These are phyloP conservation scores for Oenanthe sinensis DNA, from an alignment of 129 eudicot genomes.

Conservation along the genomic window DNA sequence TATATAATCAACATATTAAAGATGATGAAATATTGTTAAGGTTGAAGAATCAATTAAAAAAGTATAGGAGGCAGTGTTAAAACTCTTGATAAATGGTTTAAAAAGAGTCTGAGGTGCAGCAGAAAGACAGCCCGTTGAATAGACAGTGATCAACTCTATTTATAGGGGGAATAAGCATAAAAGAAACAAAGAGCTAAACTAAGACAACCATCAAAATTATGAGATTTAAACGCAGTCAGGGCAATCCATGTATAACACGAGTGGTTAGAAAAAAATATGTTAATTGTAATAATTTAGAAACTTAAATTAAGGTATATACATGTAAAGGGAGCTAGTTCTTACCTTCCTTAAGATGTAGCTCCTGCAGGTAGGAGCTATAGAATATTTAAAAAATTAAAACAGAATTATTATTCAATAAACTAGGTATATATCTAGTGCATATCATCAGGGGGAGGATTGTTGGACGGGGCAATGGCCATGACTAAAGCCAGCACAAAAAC, in stretches of 20 bases:
- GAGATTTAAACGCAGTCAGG: conserved; percentile 3
- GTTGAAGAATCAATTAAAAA: too few species aligned
- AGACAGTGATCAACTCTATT: conserved; percentile 7
- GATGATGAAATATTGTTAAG: neutral
- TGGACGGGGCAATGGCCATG: conserved; percentile 17
- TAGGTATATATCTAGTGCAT: neutral
- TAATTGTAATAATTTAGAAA: neutral
- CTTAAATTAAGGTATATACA: neutral
- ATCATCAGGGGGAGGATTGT: conserved; percentile 1
- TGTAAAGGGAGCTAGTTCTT: conserved; percentile 9
- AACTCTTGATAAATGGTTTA: neutral
- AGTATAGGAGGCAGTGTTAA: too few species aligned
- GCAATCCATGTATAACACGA: neutral
- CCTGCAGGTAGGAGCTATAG: conserved; percentile 2
- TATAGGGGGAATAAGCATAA: neutral
- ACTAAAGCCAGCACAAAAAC: neutral
- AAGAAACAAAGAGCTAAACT: neutral
- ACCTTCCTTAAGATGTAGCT: neutral
- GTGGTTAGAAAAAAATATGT: neutral
- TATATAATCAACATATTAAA: too few species aligned
- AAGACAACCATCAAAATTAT: neutral
- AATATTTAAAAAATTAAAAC: neutral
- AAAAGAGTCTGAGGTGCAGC: neutral
- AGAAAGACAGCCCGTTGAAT: conserved; percentile 1
- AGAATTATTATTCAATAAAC: neutral